Base-by-base conservation (phyloP, 1,284 basidiomycete species). In the Afroboletus lepidellus region DNA sequence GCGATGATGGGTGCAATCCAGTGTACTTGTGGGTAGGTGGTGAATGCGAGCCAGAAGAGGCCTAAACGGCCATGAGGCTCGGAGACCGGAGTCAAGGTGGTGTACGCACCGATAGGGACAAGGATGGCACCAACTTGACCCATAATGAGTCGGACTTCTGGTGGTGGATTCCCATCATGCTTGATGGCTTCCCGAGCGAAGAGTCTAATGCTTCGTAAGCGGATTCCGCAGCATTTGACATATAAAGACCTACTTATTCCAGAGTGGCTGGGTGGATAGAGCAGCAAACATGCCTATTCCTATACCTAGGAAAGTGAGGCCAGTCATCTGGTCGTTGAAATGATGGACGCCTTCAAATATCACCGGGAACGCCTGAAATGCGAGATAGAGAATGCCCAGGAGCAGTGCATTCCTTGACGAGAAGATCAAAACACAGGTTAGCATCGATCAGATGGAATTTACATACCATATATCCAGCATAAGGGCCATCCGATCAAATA, bases 401-500 rank as follows among this genome's bases (percentile, higher is more conserved):
- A 87, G 64, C 15, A 84, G 61, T 3, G 83, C 76, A 46, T 72
- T 77, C 80, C 73, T 76, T 52, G 21, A 55, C n/a, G 30, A 24
- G 18, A 13, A 8, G 12, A n/a, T 18, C 37, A 13, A n/a, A n/a
- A 15, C 23, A 39, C 15, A 12, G 1, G 3, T 41, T 12, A 30
- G 38, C 13, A 41, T 38, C 15, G 5, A 30, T 51, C 33, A 27
- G 8, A n/a, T 15, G n/a, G n/a, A 25, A 23, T 29, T 33, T 24
- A 43, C 73, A 61, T 63, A 69, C 76, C 77, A 87, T 46, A 74
- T 70, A 62, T 79, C 81, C 64, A 93, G 73, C 7, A 87, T 70
- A 3, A 92, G 73, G 0, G 85, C 85, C 90, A 94, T 93, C 21
- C 80, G 77, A 58, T 94, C 90, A 37, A 77, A 80, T 0, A 80